Evolutionary conservation across 2,329 filamentous ascomycete genomes (phyloP).

Genomic region (Epichloe hybrida): DNA sequence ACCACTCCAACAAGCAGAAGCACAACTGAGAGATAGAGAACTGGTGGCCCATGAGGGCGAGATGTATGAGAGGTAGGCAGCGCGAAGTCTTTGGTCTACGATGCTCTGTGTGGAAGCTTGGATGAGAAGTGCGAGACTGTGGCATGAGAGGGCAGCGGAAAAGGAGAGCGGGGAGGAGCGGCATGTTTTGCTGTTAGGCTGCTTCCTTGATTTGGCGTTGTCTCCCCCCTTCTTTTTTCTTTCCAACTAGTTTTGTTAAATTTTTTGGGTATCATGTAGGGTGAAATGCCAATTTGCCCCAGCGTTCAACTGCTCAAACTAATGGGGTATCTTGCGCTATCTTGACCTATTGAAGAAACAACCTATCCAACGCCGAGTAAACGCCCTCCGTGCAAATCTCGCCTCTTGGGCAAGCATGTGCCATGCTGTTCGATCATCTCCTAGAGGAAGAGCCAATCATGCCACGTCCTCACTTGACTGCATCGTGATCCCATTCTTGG

Average conservation of each 20-base stretch:
- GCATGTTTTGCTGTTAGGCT: background rate
- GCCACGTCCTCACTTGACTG: slow-evolving; percentile 29
- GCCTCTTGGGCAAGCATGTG: background rate
- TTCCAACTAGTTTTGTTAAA: background rate
- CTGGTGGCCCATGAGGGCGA: background rate
- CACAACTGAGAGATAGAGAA: slow-evolving; percentile 7
- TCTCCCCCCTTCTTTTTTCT: background rate
- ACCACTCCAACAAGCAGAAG: slow-evolving; percentile 26
- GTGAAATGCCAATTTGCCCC: background rate
- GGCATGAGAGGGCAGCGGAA: background rate
- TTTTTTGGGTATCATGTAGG: background rate
- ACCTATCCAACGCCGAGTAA: background rate
- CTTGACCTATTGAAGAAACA: background rate
- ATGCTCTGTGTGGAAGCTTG: background rate
- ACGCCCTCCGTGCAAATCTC: background rate
- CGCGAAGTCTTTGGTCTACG: background rate
- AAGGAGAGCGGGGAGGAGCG: background rate
- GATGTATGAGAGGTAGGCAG: background rate
- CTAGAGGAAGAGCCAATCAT: background rate
- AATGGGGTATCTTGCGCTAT: slow-evolving; percentile 1
- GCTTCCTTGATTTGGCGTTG: background rate
- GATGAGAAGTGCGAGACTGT: background rate
- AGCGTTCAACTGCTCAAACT: background rate
- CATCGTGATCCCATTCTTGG: slow-evolving; percentile 29
- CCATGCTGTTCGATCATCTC: background rate